Conservation (phyloP, 2,329 filamentous ascomycete species). For the Alternaria solani region DNA sequence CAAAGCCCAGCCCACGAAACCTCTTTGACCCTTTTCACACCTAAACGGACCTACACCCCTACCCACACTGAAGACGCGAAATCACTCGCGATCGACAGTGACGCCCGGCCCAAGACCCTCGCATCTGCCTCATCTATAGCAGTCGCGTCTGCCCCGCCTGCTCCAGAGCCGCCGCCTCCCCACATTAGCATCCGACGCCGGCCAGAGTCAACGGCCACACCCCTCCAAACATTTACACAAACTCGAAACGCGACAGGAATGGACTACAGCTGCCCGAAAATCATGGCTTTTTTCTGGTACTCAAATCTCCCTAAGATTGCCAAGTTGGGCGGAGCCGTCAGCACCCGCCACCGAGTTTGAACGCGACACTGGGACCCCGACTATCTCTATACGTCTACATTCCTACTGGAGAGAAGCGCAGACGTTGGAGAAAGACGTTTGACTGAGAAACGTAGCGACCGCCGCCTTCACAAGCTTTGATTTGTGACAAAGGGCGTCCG, state of each 20-base stretch:
- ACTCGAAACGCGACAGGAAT: slow-evolving; percentile 28
- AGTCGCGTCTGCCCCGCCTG: slow-evolving; percentile 23
- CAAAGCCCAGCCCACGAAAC: slow-evolving; percentile 9
- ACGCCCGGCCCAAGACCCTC: slow-evolving; percentile 11
- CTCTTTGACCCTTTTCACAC: slow-evolving; percentile 14
- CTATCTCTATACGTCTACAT: slow-evolving; percentile 9
- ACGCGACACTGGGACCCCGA: slow-evolving; percentile 9
- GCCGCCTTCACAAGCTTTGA: neutral
- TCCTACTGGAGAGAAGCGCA: neutral
- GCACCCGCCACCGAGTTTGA: slow-evolving; percentile 35
- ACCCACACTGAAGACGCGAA: slow-evolving; percentile 20
- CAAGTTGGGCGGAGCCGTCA: slow-evolving; percentile 33
- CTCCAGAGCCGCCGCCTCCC: slow-evolving; percentile 18
- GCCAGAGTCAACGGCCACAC: slow-evolving; percentile 13
- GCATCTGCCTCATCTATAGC: slow-evolving; percentile 20
- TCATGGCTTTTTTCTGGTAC: slow-evolving; percentile 38
- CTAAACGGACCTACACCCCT: slow-evolving; percentile 11
- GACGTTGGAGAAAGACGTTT: neutral
- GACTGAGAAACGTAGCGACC: neutral
- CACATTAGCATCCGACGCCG: slow-evolving; percentile 25
- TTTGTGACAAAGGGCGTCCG: slow-evolving; percentile 1
- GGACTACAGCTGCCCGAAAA: slow-evolving; percentile 26
- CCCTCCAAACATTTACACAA: slow-evolving; percentile 7
- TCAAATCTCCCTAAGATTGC: slow-evolving; percentile 32
- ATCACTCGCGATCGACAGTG: slow-evolving; percentile 13